Evolutionary conservation across 768 basidiomycete genomes (phyloP), one percentile per base, ranked within the genome.

Genomic region (Leccinum boreale): DNA sequence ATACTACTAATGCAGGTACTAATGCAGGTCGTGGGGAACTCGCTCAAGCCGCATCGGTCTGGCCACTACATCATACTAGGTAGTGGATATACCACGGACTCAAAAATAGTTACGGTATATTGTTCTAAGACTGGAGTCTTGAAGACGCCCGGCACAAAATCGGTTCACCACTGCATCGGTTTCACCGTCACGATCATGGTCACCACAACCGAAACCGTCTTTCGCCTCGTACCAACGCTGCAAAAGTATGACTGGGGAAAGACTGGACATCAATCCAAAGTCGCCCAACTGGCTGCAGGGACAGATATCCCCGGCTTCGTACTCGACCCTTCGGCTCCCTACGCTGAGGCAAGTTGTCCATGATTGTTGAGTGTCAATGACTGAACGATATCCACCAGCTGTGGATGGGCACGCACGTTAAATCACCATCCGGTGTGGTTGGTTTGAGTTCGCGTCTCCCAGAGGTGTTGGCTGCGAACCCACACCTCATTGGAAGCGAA

Each of bases 381-480:
- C 46, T 48, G 57, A 59, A 15, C 8, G 15, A 48, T 26, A 52
- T 49, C 39, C 35, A 46, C 54, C 69, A 98, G 94, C 78, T 99
- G 46, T 99, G 97, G 97, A 98, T 98, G 96, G 97, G 97, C 10
- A 98, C 97, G 0, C 97, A 98, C 65, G 81, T 90, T 2, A 90
- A 78, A 35, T 80, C 86, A 8, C 89, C 89, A 0, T 87, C 89
- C 6, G 74, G 72, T 7, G 68, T 84, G 19, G 58, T 77, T 11
- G 80, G 82, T 15, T 81, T 84, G 10, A 73, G 74, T 31, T 72
- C 73, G 61, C 67, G 73, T 21, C 85, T 85, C 59, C 83, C 80
- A 3, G 76, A 84, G 19, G 74, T 90, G 67, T 80, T 99, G 59
- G 77, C 81, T 19, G 73, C 78, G 4, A 78, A 91, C 70, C 86